Base-by-base conservation (phyloP, 441 rosid species). In the Erodium chrysanthum region DNA sequence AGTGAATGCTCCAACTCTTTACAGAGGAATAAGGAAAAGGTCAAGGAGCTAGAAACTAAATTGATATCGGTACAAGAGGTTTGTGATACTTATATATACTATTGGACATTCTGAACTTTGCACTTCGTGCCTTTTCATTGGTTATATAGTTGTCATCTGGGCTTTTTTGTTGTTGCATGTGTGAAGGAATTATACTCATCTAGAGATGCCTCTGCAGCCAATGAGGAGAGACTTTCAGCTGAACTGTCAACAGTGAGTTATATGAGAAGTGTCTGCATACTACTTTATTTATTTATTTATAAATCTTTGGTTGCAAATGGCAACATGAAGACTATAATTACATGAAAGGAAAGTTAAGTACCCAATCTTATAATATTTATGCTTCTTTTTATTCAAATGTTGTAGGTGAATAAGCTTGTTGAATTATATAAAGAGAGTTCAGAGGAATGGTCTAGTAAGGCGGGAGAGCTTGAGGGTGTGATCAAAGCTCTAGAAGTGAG, bases 401-500 rank as follows among this genome's bases (percentile, higher is more conserved):
- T 77, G n/a, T 72, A 93, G 98, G 90, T 83, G 21, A 88, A 90
- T 73, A 91, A 85, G 81, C 97, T 94, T 72, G 94, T 85, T 72
- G 96, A 89, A 68, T 71, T 94, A 66, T 87, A 94, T 77, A 94
- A 86, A 79, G 96, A 94, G 84, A 85, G 94, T 73, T 89, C 90
- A 0, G 94, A 87, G 77, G 99, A 94, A 75, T 89, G 91, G 96
- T 89, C 97, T 62, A 79, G 79, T 73, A 91, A 91, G 87, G 94
- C 96, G 3, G 87, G 87, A 70, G 99, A 94, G 81, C 97, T 91
- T 69, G 99, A 94, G 82, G 99, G 99, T 64, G 97, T 88, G 62
- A 81, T 94, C 65, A 94, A 86, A 76, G 99, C 97, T 72, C 72
- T 94, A 50, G 97, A 94, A 79, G 99, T 94, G 77, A 78, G 82